Evolutionary conservation across 2,329 filamentous ascomycete species (phyloP).

Genomic region (Claviceps sorghi): DNA sequence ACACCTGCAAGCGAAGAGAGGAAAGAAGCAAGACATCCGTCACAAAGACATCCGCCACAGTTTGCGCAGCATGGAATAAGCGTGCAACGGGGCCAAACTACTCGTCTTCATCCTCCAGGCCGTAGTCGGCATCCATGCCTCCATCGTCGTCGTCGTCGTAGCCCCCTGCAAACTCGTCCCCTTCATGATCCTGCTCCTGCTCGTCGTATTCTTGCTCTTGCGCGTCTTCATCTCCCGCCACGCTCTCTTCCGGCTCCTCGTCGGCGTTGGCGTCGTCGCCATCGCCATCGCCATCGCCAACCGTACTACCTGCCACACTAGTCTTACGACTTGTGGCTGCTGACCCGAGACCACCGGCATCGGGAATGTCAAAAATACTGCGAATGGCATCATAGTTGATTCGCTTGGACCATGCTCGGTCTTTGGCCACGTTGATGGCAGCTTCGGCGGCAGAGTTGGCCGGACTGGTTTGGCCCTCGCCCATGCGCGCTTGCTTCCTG

Average conservation of each 20-base stretch:
- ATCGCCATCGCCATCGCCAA: constrained; percentile 10
- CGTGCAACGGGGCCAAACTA: neutral
- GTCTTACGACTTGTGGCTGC: constrained; percentile 33
- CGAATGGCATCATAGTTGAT: constrained; percentile 57
- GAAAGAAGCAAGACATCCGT: too few relatives aligned
- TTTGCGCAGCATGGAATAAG: too few relatives aligned
- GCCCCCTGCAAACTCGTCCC: constrained; percentile 19
- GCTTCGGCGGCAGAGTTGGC: constrained; percentile 57
- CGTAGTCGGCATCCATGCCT: constrained; percentile 22
- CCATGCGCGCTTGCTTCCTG: constrained; percentile 41
- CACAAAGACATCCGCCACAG: too few relatives aligned
- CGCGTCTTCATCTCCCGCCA: constrained; percentile 20
- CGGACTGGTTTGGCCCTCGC: constrained; percentile 49
- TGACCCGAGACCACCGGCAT: constrained; percentile 32
- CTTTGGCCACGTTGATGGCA: constrained; percentile 51
- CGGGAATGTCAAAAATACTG: constrained; percentile 38
- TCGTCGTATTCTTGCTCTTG: constrained; percentile 17
- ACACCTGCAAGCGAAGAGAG: neutral
- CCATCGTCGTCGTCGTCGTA: constrained; percentile 24
- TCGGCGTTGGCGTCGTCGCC: constrained; percentile 14
- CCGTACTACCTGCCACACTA: constrained; percentile 22
- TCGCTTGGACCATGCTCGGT: constrained; percentile 55
- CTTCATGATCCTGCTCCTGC: constrained; percentile 17
- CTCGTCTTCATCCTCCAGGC: constrained; percentile 5
- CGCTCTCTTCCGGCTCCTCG: constrained; percentile 21